A percentile compares a stretch with the other conserved stretches of the same genome.
Evolutionary conservation across 208 protist species (phyloP).

Genomic region (Crithidia bombi): DNA sequence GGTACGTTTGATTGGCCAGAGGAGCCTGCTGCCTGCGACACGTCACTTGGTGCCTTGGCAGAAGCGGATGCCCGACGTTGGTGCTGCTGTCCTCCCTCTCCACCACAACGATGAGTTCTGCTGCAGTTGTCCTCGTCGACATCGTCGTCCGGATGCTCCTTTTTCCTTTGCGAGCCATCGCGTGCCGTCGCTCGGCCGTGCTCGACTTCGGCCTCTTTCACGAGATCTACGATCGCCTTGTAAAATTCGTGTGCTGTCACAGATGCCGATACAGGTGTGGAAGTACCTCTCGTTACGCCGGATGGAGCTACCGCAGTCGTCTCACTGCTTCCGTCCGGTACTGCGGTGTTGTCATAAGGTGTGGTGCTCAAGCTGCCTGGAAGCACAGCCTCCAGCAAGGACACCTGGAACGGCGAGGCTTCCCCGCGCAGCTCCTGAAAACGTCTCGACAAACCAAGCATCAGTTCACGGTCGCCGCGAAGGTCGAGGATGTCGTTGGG

Average conservation of each 20-base stretch:
- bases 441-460: constrained; percentile 3
- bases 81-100: not conserved
- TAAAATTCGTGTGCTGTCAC: constrained; percentile 27
- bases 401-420: constrained; percentile 31
- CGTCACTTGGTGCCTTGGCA: not conserved
- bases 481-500: constrained; percentile 22
- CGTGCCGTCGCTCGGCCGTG: constrained; percentile 17
- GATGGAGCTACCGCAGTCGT: not conserved
- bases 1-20: not conserved
- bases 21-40: not conserved
- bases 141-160: not conserved
- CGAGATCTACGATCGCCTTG: constrained; percentile 35
- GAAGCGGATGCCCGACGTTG: not conserved
- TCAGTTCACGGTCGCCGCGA: not conserved
- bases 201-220: constrained; percentile 33
- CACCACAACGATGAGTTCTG: not conserved
- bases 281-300: not conserved
- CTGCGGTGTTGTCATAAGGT: not conserved
- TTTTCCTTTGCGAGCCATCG: constrained; percentile 6
- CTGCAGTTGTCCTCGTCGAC: not conserved
- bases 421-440: constrained; percentile 16
- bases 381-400: constrained; percentile 31
- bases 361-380: not conserved
- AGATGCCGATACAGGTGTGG: not conserved
- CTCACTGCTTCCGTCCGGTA: not conserved